phyloP scores from a whole-genome alignment of 2,329 filamentous ascomycete genomes.

The Apiospora aurea region DNA sequence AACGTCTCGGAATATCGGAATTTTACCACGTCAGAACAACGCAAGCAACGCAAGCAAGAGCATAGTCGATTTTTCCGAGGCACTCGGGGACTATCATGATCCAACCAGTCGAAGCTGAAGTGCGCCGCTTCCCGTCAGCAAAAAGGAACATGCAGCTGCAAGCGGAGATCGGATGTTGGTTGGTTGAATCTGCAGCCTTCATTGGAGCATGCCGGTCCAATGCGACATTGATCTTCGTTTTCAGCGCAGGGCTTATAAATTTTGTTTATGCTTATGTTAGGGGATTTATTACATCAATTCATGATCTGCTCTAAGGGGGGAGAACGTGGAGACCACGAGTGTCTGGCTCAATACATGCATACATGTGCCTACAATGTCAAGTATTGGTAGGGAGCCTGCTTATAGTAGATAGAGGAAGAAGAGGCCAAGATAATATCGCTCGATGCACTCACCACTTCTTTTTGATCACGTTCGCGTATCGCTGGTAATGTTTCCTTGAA shows the following conservation, averaged over 20 bases:
- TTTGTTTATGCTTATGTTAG: not conserved
- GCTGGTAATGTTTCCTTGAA: not conserved
- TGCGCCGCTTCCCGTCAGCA: not conserved
- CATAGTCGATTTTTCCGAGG: not conserved
- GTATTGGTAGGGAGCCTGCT: not conserved
- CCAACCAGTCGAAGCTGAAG: not conserved
- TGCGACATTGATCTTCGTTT: not conserved
- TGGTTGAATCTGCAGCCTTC: not conserved
- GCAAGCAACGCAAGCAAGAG: slow-evolving; percentile 7
- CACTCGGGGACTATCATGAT: not conserved
- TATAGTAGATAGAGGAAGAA: not conserved
- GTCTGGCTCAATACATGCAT: not conserved
- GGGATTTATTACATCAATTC: not conserved
- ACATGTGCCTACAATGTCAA: no score
- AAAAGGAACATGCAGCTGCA: slow-evolving; percentile 10
- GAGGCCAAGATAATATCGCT: not conserved
- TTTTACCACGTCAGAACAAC: slow-evolving; percentile 14
- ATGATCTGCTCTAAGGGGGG: not conserved
- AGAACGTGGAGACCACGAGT: not conserved
- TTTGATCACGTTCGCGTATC: not conserved
- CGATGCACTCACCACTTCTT: slow-evolving; percentile 3
- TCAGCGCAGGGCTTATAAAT: not conserved
- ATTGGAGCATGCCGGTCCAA: not conserved
- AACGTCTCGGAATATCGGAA: not conserved
- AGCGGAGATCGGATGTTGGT: not conserved